Evolutionary conservation across 495 filamentous ascomycete genomes (phyloP).

Genomic region (Xylaria scruposa): DNA sequence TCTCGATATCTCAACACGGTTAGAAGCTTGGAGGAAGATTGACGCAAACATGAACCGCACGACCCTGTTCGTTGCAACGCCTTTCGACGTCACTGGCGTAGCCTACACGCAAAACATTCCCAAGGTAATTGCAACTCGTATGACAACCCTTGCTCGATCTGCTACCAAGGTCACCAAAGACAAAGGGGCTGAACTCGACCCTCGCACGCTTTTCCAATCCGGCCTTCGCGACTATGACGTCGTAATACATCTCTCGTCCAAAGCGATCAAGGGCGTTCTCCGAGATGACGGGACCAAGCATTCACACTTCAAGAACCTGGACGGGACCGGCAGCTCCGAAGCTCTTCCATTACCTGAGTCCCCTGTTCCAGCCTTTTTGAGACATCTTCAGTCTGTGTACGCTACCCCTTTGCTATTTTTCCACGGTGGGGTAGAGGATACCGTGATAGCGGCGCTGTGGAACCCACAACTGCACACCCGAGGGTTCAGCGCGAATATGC

Average conservation of each 20-base stretch:
- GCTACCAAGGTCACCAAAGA: conserved; percentile 67
- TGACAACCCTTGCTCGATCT: conserved; percentile 79
- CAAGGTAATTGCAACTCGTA: conserved; percentile 83
- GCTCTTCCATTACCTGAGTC: conserved; percentile 54
- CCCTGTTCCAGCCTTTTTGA: conserved; percentile 59
- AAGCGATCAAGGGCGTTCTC: conserved; percentile 48
- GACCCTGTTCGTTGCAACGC: conserved; percentile 81
- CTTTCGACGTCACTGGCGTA: conserved; percentile 75
- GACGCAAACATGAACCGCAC: conserved; percentile 88
- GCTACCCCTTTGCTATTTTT: conserved; percentile 75
- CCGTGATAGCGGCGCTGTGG: conserved; percentile 80
- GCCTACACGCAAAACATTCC: conserved; percentile 76
- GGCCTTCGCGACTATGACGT: conserved; percentile 82
- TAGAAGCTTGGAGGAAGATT: conserved; percentile 81
- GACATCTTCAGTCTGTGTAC: conserved; percentile 67
- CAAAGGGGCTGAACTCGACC: conserved; percentile 62
- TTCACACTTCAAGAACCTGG: conserved; percentile 76
- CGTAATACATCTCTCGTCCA: conserved; percentile 70
- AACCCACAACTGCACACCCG: conserved; percentile 66
- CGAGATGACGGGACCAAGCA: conserved; percentile 36
- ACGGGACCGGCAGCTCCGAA: conserved; percentile 43
- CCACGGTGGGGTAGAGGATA: conserved; percentile 61
- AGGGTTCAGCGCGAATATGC: conserved; percentile 70
- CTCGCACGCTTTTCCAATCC: conserved; percentile 69
- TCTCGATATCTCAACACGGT: conserved; percentile 67